A percentile compares a stretch with the other conserved stretches of the same genome.
Conservation (phyloP, 345 rosid genomes). For the Gossypioides kirkii region DNA sequence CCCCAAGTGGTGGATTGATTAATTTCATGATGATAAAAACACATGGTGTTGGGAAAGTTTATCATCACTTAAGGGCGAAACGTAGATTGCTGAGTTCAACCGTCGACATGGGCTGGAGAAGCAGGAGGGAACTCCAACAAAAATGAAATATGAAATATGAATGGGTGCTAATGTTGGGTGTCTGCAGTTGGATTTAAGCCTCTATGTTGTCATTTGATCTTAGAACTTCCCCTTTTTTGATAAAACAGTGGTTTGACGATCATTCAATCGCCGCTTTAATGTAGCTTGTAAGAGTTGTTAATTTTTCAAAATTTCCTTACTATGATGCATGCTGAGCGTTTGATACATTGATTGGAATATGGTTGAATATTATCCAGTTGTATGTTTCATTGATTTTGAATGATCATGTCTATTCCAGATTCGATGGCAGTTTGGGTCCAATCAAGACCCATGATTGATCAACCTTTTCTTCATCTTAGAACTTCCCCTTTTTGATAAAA, state of each 20-base stretch:
- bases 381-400: too few species aligned
- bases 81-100: conserved; percentile 75
- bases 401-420: too few species aligned
- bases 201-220: background rate
- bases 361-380: too few species aligned
- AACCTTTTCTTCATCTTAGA: too few species aligned
- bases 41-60: conserved; percentile 74
- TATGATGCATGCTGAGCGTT: background rate
- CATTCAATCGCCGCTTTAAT: background rate
- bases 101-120: conserved; percentile 62
- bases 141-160: conserved; percentile 14
- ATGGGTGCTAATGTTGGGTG: background rate
- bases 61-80: conserved; percentile 79
- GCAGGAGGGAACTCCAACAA: conserved; percentile 35
- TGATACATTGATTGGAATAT: background rate
- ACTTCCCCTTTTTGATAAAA: too few species aligned
- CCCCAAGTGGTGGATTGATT: conserved; percentile 85
- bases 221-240: background rate
- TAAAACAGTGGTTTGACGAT: background rate
- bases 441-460: too few species aligned
- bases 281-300: background rate
- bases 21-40: conserved; percentile 83
- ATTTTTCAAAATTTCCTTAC: background rate
- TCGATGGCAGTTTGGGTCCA: too few species aligned
- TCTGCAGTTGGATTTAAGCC: background rate